A percentile compares a stretch with the other conserved stretches of the same genome.
Conservation (phyloP, 345 rosid species). For the Noccaea caerulescens region DNA sequence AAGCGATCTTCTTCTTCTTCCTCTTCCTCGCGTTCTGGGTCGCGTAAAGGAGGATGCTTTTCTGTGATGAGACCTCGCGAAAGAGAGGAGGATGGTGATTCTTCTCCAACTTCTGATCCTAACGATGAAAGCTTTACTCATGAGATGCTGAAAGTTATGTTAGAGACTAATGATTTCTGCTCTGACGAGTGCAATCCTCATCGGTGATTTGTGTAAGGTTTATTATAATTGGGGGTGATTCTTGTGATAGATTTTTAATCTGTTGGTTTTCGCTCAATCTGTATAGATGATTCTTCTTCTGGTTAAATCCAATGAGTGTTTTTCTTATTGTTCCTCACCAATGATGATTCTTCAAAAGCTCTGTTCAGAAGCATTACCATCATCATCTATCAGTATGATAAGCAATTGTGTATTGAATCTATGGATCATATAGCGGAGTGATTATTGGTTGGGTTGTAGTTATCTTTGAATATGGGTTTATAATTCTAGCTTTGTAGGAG, state of each 20-base stretch:
- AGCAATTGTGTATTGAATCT: constrained; percentile 35
- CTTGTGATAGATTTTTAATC: constrained; percentile 20
- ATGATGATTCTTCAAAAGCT: not conserved
- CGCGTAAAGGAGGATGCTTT: constrained; percentile 43
- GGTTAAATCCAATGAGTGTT: constrained; percentile 13
- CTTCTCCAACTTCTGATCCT: constrained; percentile 43
- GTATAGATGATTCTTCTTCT: constrained; percentile 32
- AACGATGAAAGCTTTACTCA: constrained; percentile 42
- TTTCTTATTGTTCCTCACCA: not conserved
- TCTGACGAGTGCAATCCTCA: constrained; percentile 41
- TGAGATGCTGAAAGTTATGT: constrained; percentile 43
- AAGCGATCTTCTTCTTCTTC: constrained; percentile 13
- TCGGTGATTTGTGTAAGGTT: constrained; percentile 28
- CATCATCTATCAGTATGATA: not conserved
- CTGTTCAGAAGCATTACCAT: not conserved
- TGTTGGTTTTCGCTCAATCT: constrained; percentile 16
- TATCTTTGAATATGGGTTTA: constrained; percentile 12
- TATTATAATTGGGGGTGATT: constrained; percentile 11
- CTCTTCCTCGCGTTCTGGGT: constrained; percentile 27
- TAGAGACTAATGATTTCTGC: constrained; percentile 48
- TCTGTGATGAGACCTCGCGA: constrained; percentile 24
- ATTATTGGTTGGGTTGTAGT: not conserved
- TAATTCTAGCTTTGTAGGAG: constrained; percentile 20
- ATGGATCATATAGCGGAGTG: constrained; percentile 18
- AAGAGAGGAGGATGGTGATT: not conserved